phyloP scores from a whole-genome alignment of 108 stramenopile species.

The Skeletonema menzelii region DNA sequence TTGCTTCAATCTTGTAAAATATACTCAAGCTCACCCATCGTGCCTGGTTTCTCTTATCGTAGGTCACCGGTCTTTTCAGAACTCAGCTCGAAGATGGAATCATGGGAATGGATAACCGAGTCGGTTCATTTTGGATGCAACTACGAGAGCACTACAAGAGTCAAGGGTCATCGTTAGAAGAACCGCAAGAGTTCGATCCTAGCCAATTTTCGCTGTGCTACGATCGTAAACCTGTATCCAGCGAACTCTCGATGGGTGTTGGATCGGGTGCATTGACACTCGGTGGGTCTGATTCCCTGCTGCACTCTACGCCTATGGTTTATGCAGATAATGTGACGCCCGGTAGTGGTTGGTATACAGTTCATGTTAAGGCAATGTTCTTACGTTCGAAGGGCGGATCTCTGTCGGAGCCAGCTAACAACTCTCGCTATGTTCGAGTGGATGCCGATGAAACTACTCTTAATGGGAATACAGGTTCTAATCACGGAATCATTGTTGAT shows the following conservation, averaged over 20 bases:
- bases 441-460: conserved; percentile 30
- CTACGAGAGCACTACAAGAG: conserved; percentile 50
- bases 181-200: neutral
- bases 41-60: conserved; percentile 89
- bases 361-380: conserved; percentile 65
- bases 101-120: conserved; percentile 84
- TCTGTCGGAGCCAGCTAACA: neutral
- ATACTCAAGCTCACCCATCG: neutral
- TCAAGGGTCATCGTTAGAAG: conserved; percentile 19
- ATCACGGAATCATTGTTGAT: conserved; percentile 93
- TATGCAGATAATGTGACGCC: conserved; percentile 50
- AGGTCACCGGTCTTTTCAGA: conserved; percentile 93
- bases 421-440: conserved; percentile 15
- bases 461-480: conserved; percentile 42
- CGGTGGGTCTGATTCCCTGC: conserved; percentile 78
- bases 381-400: conserved; percentile 55
- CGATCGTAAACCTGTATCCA: conserved; percentile 24
- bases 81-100: conserved; percentile 97
- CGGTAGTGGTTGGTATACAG: conserved; percentile 73
- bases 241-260: conserved; percentile 38
- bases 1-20: conserved; percentile 1
- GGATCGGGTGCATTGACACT: conserved; percentile 89
- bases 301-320: conserved; percentile 77
- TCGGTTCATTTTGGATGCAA: conserved; percentile 66
- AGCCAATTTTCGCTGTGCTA: conserved; percentile 70